Evolutionary conservation across 1,139 yeast genomes (phyloP).

Genomic region (Magnusiomyces tetraspermus): DNA sequence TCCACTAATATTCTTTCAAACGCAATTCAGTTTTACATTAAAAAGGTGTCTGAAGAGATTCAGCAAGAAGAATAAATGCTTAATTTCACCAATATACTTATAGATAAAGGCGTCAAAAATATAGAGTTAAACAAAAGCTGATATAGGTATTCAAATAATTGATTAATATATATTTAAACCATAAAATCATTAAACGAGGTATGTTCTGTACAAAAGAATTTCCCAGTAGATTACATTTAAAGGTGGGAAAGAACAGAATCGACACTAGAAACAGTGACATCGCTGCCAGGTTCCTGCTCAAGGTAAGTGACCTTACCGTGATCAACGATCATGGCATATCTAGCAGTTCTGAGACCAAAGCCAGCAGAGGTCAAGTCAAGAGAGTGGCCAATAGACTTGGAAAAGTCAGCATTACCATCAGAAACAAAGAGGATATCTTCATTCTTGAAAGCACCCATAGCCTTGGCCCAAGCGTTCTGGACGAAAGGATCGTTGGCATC

Average conservation of each 20-base stretch:
- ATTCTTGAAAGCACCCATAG: slow-evolving; percentile 40
- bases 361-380: slow-evolving; percentile 50
- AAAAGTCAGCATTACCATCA: slow-evolving; percentile 59
- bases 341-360: slow-evolving; percentile 54
- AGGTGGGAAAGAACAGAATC: slow-evolving; percentile 41
- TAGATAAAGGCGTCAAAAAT: background rate
- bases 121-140: no score
- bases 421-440: slow-evolving; percentile 52
- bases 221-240: no score
- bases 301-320: slow-evolving; percentile 56
- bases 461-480: slow-evolving; percentile 69
- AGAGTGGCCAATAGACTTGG: slow-evolving; percentile 52
- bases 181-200: background rate
- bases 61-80: background rate
- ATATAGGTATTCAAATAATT: no score
- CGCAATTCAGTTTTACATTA: background rate
- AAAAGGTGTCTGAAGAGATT: background rate
- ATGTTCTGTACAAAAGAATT: background rate
- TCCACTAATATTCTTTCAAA: slow-evolving; percentile 1
- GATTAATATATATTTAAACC: background rate
- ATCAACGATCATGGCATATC: slow-evolving; percentile 64
- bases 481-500: slow-evolving; percentile 83
- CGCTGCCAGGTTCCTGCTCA: slow-evolving; percentile 55
- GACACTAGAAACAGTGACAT: slow-evolving; percentile 55
- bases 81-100: background rate